Evolutionary conservation across 148 eudicot genomes (phyloP).

Genomic region (Spergularia bocconei): DNA sequence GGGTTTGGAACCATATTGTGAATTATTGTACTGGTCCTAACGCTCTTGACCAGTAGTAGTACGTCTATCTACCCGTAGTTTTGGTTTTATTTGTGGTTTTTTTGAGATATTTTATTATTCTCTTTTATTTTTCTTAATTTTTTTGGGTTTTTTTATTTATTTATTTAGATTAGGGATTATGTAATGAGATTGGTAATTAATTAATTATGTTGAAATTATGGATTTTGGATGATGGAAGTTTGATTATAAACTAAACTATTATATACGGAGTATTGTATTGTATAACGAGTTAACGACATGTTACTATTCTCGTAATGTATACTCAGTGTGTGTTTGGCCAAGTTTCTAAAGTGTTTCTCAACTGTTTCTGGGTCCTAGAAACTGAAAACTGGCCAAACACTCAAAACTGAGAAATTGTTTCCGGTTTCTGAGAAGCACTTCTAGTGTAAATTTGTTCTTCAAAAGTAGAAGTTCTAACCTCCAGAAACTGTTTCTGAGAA

Average conservation of each 20-base stretch:
- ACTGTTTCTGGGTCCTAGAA: too few species aligned
- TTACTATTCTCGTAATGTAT: too few species aligned
- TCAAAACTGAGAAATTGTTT: too few species aligned
- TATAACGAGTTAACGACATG: neutral
- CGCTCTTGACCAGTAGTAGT: constrained; percentile 49
- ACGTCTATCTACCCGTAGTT: neutral
- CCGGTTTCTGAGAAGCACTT: too few species aligned
- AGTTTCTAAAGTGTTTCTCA: too few species aligned
- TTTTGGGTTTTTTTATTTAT: neutral
- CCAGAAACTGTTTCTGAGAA: too few species aligned
- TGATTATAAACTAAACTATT: neutral
- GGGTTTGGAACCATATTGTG: constrained; percentile 74
- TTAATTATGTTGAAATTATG: neutral
- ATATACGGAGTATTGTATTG: neutral
- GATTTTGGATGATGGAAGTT: neutral
- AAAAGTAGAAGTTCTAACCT: too few species aligned
- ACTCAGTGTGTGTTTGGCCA: too few species aligned
- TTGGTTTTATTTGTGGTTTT: neutral
- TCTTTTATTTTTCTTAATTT: neutral
- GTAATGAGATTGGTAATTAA: neutral
- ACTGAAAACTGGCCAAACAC: too few species aligned
- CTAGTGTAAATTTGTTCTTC: too few species aligned
- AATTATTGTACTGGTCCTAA: constrained; percentile 81
- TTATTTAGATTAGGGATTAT: neutral
- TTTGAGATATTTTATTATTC: neutral